Percentiles rank a stretch among this genome's conserved stretches.
phyloP scores from a whole-genome alignment of 768 basidiomycete genomes.

The Serendipita sp. region DNA sequence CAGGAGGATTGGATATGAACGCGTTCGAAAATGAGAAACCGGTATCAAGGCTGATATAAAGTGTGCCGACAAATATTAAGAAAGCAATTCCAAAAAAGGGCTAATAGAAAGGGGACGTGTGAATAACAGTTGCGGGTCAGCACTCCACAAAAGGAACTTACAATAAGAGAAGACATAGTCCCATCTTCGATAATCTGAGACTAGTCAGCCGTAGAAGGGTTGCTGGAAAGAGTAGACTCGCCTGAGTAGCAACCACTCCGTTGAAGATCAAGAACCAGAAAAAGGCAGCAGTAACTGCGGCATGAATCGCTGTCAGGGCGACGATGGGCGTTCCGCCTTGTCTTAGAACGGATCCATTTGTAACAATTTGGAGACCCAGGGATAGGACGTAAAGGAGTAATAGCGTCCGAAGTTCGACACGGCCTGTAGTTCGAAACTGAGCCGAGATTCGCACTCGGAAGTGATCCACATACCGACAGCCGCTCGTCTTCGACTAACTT shows the following conservation, averaged over 20 bases:
- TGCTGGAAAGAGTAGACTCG: conserved; percentile 16
- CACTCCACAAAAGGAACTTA: conserved; percentile 23
- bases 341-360: conserved; percentile 58
- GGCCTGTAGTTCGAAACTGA: conserved; percentile 27
- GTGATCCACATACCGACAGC: background rate
- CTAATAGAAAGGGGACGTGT: conserved; percentile 20
- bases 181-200: conserved; percentile 88
- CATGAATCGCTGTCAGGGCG: conserved; percentile 60
- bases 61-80: conserved; percentile 51
- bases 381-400: conserved; percentile 52
- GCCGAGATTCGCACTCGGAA: background rate
- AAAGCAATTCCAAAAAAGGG: conserved; percentile 43
- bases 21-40: conserved; percentile 43
- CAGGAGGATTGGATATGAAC: conserved; percentile 31
- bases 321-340: conserved; percentile 63
- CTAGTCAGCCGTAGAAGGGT: conserved; percentile 27
- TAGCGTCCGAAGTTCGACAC: conserved; percentile 54
- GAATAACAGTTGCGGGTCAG: background rate
- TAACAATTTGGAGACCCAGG: conserved; percentile 63
- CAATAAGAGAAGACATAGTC: conserved; percentile 49
- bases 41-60: conserved; percentile 75
- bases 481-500: conserved; percentile 2
- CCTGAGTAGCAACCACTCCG: conserved; percentile 14
- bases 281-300: conserved; percentile 54
- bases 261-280: conserved; percentile 47